Evolutionary conservation across 805 yeast species (phyloP).

Genomic region (Lipomyces chichibuensis): DNA sequence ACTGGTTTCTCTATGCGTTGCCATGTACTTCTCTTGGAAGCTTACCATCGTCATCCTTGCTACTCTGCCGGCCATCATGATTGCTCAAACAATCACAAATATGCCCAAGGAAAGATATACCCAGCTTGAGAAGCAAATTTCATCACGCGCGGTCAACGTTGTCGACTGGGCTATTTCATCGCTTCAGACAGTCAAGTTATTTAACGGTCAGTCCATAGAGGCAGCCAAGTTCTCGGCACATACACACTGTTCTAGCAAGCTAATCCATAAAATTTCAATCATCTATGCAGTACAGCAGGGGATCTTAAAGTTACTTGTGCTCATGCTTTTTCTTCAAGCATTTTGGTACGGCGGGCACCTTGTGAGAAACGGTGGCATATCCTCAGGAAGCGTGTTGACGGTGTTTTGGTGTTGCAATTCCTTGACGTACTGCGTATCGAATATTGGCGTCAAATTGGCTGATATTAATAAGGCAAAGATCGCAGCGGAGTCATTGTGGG

Average conservation of each 20-base stretch:
- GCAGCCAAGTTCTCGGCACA: conserved; percentile 47
- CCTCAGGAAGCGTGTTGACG: conserved; percentile 70
- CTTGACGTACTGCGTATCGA: conserved; percentile 64
- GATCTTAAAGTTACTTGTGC: conserved; percentile 56
- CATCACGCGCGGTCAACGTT: conserved; percentile 60
- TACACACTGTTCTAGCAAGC: conserved; percentile 47
- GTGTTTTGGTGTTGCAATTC: conserved; percentile 81
- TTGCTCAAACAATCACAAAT: conserved; percentile 56
- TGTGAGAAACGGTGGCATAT: conserved; percentile 55
- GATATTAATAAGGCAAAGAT: conserved; percentile 71
- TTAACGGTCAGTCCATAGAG: conserved; percentile 62
- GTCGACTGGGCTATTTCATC: conserved; percentile 72
- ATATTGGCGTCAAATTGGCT: conserved; percentile 60
- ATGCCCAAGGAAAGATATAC: conserved; percentile 55
- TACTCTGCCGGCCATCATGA: conserved; percentile 66
- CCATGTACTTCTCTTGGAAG: conserved; percentile 82
- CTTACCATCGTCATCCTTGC: conserved; percentile 78
- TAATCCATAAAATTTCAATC: conserved; percentile 15
- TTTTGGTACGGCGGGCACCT: conserved; percentile 86
- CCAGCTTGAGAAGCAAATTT: conserved; percentile 57
- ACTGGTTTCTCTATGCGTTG: conserved; percentile 50
- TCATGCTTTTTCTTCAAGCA: conserved; percentile 84
- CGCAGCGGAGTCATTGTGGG: conserved; percentile 57
- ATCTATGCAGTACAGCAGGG: conserved; percentile 61
- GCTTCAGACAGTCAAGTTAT: conserved; percentile 62